Percentiles rank a stretch among this genome's conserved stretches.
These are phyloP conservation scores for Xerophyta viscosa DNA, from an alignment of 106 monocot species.

Conservation along the genomic window DNA sequence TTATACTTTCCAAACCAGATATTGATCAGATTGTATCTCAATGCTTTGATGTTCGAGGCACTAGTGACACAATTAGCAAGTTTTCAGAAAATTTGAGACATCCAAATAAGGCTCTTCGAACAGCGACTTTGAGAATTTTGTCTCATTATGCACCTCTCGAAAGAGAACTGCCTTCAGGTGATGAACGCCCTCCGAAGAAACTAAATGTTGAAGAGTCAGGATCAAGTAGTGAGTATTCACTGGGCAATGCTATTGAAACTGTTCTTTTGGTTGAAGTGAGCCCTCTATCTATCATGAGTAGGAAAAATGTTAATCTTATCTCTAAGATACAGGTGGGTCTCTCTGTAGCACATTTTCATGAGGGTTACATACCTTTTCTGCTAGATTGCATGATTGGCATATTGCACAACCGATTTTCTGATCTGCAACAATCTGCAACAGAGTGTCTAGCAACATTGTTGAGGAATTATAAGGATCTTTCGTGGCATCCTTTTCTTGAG, in stretches of 20 bases:
- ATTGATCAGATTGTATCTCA: neutral
- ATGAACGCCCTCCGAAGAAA: conserved; percentile 62
- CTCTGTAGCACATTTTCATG: conserved; percentile 35
- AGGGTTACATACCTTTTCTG: conserved; percentile 55
- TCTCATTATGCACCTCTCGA: conserved; percentile 46
- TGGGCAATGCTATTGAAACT: conserved; percentile 42
- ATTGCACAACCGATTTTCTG: conserved; percentile 60
- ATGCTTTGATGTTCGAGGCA: conserved; percentile 26
- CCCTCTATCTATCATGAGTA: conserved; percentile 56
- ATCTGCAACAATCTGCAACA: conserved; percentile 56
- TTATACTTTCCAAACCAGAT: conserved; percentile 16
- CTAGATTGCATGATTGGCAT: conserved; percentile 73
- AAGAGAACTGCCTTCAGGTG: conserved; percentile 12
- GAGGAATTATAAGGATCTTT: conserved; percentile 32
- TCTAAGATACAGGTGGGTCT: conserved; percentile 63
- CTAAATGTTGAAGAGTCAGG: conserved; percentile 43
- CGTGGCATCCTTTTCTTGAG: conserved; percentile 45
- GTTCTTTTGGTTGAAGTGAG: conserved; percentile 57
- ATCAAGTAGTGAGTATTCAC: conserved; percentile 14
- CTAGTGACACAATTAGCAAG: conserved; percentile 14
- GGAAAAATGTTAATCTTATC: conserved; percentile 36
- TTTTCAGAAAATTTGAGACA: conserved; percentile 57
- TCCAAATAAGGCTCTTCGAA: conserved; percentile 59
- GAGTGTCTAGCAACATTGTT: conserved; percentile 57
- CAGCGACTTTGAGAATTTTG: conserved; percentile 76